phyloP scores from a whole-genome alignment of 768 basidiomycete genomes.

The Hortiboletus campestris region DNA sequence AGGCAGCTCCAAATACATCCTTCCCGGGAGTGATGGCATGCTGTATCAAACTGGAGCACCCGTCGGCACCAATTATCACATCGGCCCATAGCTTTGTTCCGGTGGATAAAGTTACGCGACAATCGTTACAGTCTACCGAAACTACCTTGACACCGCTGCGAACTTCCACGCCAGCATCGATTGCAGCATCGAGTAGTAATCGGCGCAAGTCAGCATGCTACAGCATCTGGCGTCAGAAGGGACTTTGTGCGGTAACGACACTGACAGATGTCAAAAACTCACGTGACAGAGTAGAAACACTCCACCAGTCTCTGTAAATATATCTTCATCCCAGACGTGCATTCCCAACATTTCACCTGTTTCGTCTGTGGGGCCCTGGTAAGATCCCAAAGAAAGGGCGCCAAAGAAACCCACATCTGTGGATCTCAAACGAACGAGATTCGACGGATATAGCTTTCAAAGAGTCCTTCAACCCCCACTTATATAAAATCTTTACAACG shows the following conservation, averaged over 20 bases:
- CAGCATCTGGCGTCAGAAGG: not conserved
- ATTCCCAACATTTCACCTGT: slow-evolving; percentile 44
- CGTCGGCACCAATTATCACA: slow-evolving; percentile 62
- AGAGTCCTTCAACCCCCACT: slow-evolving; percentile 52
- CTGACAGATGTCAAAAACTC: slow-evolving; percentile 12
- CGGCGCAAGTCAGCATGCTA: slow-evolving; percentile 54
- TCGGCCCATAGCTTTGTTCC: slow-evolving; percentile 48
- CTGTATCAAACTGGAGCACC: slow-evolving; percentile 44
- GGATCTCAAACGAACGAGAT: slow-evolving; percentile 22
- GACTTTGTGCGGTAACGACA: not conserved
- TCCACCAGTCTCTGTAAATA: slow-evolving; percentile 48
- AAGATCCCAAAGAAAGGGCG: not conserved
- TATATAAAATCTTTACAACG: slow-evolving; percentile 51
- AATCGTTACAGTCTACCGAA: slow-evolving; percentile 31
- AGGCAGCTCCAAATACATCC: slow-evolving; percentile 27
- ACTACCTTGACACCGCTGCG: slow-evolving; percentile 41
- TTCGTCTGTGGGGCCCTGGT: slow-evolving; percentile 34
- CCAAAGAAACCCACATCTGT: slow-evolving; percentile 25
- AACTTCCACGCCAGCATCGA: slow-evolving; percentile 47
- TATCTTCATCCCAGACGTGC: slow-evolving; percentile 46
- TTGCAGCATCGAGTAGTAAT: slow-evolving; percentile 46
- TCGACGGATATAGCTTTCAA: slow-evolving; percentile 36
- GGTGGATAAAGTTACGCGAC: slow-evolving; percentile 37
- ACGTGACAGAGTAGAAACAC: slow-evolving; percentile 51
- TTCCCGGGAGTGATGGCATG: slow-evolving; percentile 33